Percentiles rank a stretch among this genome's conserved stretches.
These are phyloP conservation scores for Geotrichum australiense DNA, from an alignment of 1,139 yeast genomes.

Conservation along the genomic window DNA sequence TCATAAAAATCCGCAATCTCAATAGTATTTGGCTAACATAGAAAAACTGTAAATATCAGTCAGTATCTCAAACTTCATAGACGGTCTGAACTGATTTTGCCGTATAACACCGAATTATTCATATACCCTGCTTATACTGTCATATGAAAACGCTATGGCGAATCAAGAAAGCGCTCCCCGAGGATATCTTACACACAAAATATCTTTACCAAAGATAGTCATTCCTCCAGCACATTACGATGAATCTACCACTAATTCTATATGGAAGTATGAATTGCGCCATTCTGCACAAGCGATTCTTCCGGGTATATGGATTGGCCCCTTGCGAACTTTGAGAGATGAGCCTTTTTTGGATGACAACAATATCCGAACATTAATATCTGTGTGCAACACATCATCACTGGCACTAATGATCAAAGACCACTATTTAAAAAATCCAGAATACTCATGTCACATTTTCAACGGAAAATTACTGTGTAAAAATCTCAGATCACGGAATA, in stretches of 20 bases:
- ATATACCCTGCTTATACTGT: no score
- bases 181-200: neutral
- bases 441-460: conserved; percentile 16
- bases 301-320: conserved; percentile 32
- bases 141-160: no score
- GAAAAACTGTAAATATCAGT: no score
- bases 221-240: conserved; percentile 28
- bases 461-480: neutral
- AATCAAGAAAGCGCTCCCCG: no score
- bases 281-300: conserved; percentile 21
- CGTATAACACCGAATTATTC: no score
- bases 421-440: conserved; percentile 15
- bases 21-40: no score
- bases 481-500: neutral
- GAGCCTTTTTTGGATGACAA: conserved; percentile 22
- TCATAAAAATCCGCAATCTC: no score
- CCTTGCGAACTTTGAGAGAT: conserved; percentile 27
- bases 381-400: conserved; percentile 17
- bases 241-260: conserved; percentile 24
- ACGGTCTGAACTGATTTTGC: no score
- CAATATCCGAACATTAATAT: conserved; percentile 26
- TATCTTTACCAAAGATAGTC: conserved; percentile 22
- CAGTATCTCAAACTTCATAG: no score
- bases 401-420: conserved; percentile 13
- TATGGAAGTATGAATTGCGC: conserved; percentile 30